Base-by-base conservation (phyloP, 805 yeast genomes). In the Nakazawaea wyomingensis region DNA sequence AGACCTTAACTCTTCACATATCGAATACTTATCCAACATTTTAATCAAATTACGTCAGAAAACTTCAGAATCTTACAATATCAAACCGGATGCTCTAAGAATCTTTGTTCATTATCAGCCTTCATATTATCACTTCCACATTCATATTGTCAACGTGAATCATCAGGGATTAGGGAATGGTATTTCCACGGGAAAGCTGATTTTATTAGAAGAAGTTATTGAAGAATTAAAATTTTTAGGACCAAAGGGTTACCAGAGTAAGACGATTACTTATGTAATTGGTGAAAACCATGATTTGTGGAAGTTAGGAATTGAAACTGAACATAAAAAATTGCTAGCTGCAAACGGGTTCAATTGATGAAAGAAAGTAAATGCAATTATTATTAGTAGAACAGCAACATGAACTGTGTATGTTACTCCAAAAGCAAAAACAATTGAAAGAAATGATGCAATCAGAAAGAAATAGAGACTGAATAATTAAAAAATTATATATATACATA, bases 31-130 rank as follows among this genome's bases (percentile, higher is more conserved):
- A 43, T 59, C 68, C 45, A 46, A 54, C 2, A 51, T 91, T 5
- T 62, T 66, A 39, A 47, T 54, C 9, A 71, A 70, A 18, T 71
- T 87, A 9, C 61, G 65, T 41, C 50, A 55, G 1, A 71, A 74
- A 2, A 74, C 86, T 4, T 63, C 78, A 0, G 56, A 59, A 18
- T 56, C 65, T 33, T 85, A 74, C 56, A 54, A 56, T 14, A 52
- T 88, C 10, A 59, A 52, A 2, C 52, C 65, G 0, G 82, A 83
- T 55, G 75, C 80, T 51, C 59, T 93, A 51, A 74, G 95, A 45
- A 58, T 89, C 1, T 93, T 85, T 56, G 73, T 93, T 38, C 99
- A 93, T 66, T 85, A 93, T 61, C 98, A 90, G 51, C 99, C 99
- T 0, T 85, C 96, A 0, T 93, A 91, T 60, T 93, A 93, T 57